A percentile compares a stretch with the other conserved stretches of the same genome.
Evolutionary conservation across 345 rosid species (phyloP).

Genomic region (Ceriops tagal): DNA sequence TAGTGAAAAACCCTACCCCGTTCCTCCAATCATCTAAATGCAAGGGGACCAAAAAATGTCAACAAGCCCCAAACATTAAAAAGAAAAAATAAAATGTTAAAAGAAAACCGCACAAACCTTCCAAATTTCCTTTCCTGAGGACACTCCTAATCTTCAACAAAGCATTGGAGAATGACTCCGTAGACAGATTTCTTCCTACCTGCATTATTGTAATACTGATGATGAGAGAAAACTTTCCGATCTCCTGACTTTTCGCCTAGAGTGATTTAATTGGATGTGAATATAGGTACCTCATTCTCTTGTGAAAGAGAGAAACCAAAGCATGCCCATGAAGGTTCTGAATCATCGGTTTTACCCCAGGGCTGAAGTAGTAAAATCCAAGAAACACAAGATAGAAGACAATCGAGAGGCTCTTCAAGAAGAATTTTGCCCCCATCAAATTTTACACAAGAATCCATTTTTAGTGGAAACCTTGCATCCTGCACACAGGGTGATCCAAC

Average conservation of each 20-base stretch:
- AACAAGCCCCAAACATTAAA: neutral
- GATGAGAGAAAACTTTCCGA: conserved; percentile 6
- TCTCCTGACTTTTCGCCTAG: conserved; percentile 1
- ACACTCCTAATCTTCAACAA: conserved; percentile 51
- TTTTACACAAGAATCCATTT: conserved; percentile 48
- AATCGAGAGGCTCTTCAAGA: conserved; percentile 72
- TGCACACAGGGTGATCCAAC: conserved; percentile 23
- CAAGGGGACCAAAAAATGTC: no score
- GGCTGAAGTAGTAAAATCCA: conserved; percentile 70
- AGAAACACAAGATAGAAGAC: conserved; percentile 66
- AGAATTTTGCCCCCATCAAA: conserved; percentile 44
- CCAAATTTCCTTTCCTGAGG: conserved; percentile 43
- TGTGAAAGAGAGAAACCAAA: conserved; percentile 87
- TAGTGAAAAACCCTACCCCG: no score
- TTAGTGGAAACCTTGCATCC: conserved; percentile 57
- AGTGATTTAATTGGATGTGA: conserved; percentile 12
- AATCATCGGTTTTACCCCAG: conserved; percentile 36
- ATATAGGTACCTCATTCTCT: conserved; percentile 60
- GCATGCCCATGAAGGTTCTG: conserved; percentile 52
- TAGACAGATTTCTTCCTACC: conserved; percentile 46
- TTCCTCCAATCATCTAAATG: no score
- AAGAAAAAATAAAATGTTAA: conserved; percentile 2
- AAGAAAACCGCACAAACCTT: conserved; percentile 41
- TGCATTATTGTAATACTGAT: conserved; percentile 30
- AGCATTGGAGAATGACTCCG: conserved; percentile 53